Conservation (phyloP, 306 rosid genomes). For the Trifolium subterraneum region DNA sequence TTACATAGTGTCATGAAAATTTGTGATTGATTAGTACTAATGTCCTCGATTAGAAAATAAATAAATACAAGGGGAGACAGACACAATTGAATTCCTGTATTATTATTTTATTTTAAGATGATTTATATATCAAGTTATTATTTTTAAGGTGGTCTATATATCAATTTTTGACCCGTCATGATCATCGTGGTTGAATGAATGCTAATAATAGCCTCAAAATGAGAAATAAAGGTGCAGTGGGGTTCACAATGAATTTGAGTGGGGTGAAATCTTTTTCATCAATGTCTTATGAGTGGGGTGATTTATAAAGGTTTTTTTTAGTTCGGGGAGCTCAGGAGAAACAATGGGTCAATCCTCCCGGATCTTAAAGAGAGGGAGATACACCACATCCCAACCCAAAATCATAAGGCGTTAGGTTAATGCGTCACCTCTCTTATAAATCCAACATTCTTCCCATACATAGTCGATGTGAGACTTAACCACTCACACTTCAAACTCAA, state of each 20-base stretch:
- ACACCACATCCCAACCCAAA: no score
- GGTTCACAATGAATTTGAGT: conserved; percentile 45
- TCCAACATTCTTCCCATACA: no score
- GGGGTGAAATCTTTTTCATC: conserved; percentile 43
- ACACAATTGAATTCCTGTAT: conserved; percentile 13
- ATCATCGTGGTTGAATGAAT: conserved; percentile 37
- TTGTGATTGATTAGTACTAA: conserved; percentile 34
- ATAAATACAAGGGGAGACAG: neutral
- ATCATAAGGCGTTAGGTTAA: no score
- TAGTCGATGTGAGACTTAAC: no score
- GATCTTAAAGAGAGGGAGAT: no score
- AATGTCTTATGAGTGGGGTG: no score
- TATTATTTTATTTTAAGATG: conserved; percentile 44
- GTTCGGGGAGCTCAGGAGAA: no score
- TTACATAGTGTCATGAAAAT: conserved; percentile 8
- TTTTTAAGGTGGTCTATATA: conserved; percentile 30
- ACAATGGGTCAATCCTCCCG: no score
- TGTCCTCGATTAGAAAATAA: neutral
- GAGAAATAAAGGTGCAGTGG: conserved; percentile 45
- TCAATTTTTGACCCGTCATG: conserved; percentile 49
- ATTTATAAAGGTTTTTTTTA: no score
- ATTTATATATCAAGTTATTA: conserved; percentile 21
- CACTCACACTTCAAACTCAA: no score
- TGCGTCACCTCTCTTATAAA: no score
- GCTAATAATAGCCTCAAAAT: conserved; percentile 37